Base-by-base conservation (phyloP, 2,329 filamentous ascomycete genomes). In the Leptographium wingfieldii region DNA sequence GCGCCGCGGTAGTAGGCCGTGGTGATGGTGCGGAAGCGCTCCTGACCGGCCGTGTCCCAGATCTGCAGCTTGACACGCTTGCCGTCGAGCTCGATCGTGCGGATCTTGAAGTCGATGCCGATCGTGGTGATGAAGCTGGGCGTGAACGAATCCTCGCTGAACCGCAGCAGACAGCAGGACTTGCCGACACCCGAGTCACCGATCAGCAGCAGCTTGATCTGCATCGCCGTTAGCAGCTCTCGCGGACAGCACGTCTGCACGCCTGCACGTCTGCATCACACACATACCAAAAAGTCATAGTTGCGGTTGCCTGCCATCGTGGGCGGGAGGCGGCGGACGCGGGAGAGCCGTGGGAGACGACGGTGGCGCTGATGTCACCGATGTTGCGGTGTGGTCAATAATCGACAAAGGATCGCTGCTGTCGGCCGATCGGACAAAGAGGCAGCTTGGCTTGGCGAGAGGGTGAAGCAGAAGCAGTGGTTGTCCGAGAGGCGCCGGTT, bases 91-190 rank as follows among this genome's bases (percentile, higher is more conserved):
- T 99, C 94, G 77, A 99, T 99, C 66, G 94, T 99, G 67, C 94
- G 85, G 73, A 99, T 99, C 83, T 99, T 99, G 81, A 99, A 99
- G 78, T 99, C 94, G 79, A 99, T 97, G 68, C 94, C 94, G 76
- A 99, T 99, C 64, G 94, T 99, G 64, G 92, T 96, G 80, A 96
- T 96, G 81, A 96, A 96, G 68, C 90, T 95, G 52, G 92, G 92
- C 58, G 92, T 96, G 78, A 96, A 96, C 55, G 90, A 95, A 80
- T 96, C 92, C 77, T 96, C 92, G 76, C 90, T 95, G 80, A 96
- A 96, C 68, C 92, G 90, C 71, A 96, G 80, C 73, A 96, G 82
- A 76, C 92, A 96, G 85, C 92, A 96, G 67, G 92, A 96, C 78
- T 96, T 96, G 74, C 92, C 92, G 64, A 96, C 92, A 70, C 92